Evolutionary conservation across 2,329 filamentous ascomycete species (phyloP), one percentile per base, ranked within the genome.

Genomic region (Colletotrichum sp.): DNA sequence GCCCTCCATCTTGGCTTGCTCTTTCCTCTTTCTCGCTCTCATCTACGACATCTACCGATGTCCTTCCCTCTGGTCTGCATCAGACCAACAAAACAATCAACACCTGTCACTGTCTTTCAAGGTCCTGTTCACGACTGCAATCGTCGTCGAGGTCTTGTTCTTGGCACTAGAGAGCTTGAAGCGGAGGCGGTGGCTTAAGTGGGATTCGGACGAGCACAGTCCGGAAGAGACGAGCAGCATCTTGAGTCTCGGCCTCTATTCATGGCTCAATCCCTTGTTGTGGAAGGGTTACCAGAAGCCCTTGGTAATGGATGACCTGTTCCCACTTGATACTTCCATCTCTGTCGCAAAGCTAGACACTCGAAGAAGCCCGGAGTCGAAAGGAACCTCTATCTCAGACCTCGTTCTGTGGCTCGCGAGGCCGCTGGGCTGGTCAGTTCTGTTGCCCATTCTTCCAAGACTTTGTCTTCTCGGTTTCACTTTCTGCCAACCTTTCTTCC

Each of bases 211-310:
- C 13, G 24, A 58, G 21, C 24, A 58, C 28, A 74, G 67, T n/a
- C 76, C 76, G 3, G 76, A 78, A 24, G 77, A 77, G 30, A 78
- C 72, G 28, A 79, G 71, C 8, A 55, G 70, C n/a, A 78, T 67
- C 18, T 78, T 77, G 66, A 78, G 79, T 56, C 77, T 74, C 2
- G 77, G 79, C n/a, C 80, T 79, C n/a, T 68, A 78, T 6, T 74
- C 73, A 26, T 78, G 77, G 76, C 30, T 78, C 9, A 76, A 66
- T 8, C 70, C 67, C 16, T 56, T 77, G 8, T 60, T 78, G 8
- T 36, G 38, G 43, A 38, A 66, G 6, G 77, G 77, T 1, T 77
- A 71, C 18, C 67, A 55, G 4, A 71, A 70, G 36, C 64, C 61
- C 9, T 30, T 78, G 18, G 56, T 21, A 5, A 66, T 75, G 10